Conservation (phyloP, 2,329 filamentous ascomycete species). For the Nothopassalora personata region DNA sequence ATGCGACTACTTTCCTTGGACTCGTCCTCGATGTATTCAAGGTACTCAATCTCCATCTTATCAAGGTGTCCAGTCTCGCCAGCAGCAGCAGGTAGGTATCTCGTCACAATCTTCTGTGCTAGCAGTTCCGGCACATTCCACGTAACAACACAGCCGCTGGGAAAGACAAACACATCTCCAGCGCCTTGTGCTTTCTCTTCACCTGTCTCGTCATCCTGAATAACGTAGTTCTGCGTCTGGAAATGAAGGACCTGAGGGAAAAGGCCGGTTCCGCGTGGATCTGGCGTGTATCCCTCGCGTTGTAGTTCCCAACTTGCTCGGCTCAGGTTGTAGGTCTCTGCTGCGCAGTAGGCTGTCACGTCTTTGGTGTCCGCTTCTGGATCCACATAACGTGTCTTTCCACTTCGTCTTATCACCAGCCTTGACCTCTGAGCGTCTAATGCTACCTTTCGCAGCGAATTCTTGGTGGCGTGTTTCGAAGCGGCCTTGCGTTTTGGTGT, state of each 20-base stretch:
- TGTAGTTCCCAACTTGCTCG: constrained; percentile 54
- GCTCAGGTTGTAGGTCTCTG: constrained; percentile 60
- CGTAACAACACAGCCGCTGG: constrained; percentile 85
- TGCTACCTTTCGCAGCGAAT: constrained; percentile 76
- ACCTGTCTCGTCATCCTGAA: constrained; percentile 41
- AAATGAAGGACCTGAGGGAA: constrained; percentile 63
- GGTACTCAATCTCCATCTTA: constrained; percentile 76
- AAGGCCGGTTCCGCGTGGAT: constrained; percentile 57
- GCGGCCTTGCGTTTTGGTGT: constrained; percentile 45
- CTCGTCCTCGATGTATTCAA: constrained; percentile 77
- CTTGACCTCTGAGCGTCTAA: constrained; percentile 70
- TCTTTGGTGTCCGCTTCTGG: constrained; percentile 44
- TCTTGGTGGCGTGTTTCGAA: constrained; percentile 52
- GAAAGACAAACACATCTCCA: constrained; percentile 92
- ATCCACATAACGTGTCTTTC: constrained; percentile 41
- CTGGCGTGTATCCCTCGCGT: constrained; percentile 56
- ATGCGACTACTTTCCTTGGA: constrained; percentile 69
- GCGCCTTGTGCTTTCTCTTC: constrained; percentile 31
- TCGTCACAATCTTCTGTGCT: constrained; percentile 63
- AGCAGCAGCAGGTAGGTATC: constrained; percentile 69
- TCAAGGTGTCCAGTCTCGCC: constrained; percentile 62
- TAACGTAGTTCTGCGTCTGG: constrained; percentile 38
- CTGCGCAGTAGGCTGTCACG: constrained; percentile 61
- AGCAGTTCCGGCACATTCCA: constrained; percentile 81
- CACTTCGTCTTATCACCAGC: constrained; percentile 48